Evolutionary conservation across 2,329 filamentous ascomycete species (phyloP).

Genomic region (Chaetomiaceae sp.): DNA sequence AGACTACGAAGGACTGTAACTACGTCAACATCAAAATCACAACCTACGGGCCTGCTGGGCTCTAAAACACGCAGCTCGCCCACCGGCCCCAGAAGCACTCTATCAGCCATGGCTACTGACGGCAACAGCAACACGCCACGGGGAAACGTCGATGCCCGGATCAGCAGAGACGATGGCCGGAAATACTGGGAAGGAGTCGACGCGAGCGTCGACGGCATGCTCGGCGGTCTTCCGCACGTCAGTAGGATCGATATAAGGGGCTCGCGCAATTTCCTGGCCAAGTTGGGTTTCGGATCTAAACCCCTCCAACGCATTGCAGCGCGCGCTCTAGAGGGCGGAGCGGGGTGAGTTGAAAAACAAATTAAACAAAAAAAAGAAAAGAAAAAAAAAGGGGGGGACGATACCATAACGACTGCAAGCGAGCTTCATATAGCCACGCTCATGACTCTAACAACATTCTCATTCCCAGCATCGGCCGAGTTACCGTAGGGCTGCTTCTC

Average conservation of each 20-base stretch:
- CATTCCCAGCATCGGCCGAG: conserved; percentile 65
- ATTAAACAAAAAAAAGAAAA: too few relatives aligned
- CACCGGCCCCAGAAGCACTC: neutral
- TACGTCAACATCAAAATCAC: too few relatives aligned
- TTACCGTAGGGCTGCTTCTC: conserved; percentile 74
- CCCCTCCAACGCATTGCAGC: conserved; percentile 1
- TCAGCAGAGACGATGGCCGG: conserved; percentile 13
- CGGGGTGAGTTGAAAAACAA: conserved; percentile 40
- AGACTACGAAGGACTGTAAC: too few relatives aligned
- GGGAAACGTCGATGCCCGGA: conserved; percentile 4
- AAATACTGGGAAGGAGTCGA: conserved; percentile 46
- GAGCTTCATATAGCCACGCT: too few relatives aligned
- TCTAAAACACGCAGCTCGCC: neutral
- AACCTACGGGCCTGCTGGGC: too few relatives aligned
- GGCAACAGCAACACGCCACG: neutral
- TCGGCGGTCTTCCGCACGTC: conserved; percentile 65
- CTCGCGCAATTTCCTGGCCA: conserved; percentile 66
- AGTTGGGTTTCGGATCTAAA: conserved; percentile 50
- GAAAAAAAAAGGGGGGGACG: too few relatives aligned
- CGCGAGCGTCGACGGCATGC: conserved; percentile 63
- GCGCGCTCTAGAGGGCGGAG: conserved; percentile 38
- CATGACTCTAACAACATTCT: neutral
- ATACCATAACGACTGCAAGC: too few relatives aligned
- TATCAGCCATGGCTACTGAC: neutral
- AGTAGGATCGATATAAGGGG: conserved; percentile 67